Evolutionary conservation across 192 early-diverging fungal species (phyloP).

Genomic region (Coemansia biformis): DNA sequence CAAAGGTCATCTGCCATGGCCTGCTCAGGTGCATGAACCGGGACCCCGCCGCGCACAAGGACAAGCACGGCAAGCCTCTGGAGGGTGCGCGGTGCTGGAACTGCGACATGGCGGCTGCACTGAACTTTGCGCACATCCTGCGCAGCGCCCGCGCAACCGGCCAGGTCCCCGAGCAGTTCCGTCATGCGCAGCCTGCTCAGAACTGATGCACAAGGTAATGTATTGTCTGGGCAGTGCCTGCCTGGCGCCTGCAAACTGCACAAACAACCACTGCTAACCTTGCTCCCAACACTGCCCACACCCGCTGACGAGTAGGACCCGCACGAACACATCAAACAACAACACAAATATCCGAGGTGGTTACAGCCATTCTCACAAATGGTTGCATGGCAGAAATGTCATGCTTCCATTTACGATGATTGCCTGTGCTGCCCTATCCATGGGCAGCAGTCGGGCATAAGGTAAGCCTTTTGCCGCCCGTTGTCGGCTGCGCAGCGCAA

Average conservation of each 20-base stretch:
- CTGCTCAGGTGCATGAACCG: slow-evolving; percentile 5
- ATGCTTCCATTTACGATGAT: too few species aligned
- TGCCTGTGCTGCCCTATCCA: too few species aligned
- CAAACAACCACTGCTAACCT: too few species aligned
- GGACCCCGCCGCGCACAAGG: not conserved
- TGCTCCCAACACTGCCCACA: too few species aligned
- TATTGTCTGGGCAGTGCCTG: not conserved
- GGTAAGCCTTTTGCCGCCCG: too few species aligned
- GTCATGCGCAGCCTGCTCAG: not conserved
- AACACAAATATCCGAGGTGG: not conserved
- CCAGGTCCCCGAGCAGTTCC: not conserved
- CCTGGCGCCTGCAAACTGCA: not conserved
- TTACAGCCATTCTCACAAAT: not conserved
- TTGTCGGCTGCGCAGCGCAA: too few species aligned
- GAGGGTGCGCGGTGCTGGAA: too few species aligned
- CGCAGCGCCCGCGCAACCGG: not conserved
- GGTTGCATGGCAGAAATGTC: too few species aligned
- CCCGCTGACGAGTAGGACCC: too few species aligned
- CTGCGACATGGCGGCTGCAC: too few species aligned
- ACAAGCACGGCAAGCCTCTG: too few species aligned
- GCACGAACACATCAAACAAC: not conserved
- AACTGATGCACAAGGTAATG: not conserved
- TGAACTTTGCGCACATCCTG: not conserved
- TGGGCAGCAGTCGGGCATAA: too few species aligned
- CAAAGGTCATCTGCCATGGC: slow-evolving; percentile 4